phyloP scores from a whole-genome alignment of 345 rosid species.

The Hevea brasiliensis region DNA sequence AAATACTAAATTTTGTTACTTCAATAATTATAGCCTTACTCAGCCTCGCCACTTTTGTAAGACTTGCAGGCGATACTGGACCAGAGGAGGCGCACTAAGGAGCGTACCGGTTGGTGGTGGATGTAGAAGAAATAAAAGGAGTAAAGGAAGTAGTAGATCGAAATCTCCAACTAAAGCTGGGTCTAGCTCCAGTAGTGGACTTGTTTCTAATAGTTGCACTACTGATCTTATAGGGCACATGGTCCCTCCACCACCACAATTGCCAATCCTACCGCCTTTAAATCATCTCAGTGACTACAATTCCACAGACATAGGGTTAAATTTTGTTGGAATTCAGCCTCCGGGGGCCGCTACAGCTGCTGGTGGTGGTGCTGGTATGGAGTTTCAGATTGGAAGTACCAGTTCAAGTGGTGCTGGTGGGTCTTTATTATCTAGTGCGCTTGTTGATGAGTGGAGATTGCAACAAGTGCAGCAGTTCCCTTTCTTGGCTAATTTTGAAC shows the following conservation, averaged over 20 bases:
- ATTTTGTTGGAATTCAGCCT: conserved; percentile 37
- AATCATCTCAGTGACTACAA: conserved; percentile 36
- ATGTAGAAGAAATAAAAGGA: conserved; percentile 54
- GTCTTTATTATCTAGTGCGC: conserved; percentile 32
- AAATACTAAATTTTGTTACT: conserved; percentile 76
- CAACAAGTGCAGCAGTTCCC: conserved; percentile 42
- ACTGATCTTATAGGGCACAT: conserved; percentile 31
- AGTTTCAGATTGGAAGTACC: conserved; percentile 34
- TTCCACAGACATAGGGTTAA: conserved; percentile 32
- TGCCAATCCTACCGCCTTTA: conserved; percentile 45
- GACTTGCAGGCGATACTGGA: conserved; percentile 76
- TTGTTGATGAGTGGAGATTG: conserved; percentile 44
- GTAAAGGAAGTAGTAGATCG: conserved; percentile 56
- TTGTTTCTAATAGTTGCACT: conserved; percentile 33
- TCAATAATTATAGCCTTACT: conserved; percentile 66
- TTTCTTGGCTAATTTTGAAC: conserved; percentile 33
- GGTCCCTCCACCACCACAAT: conserved; percentile 25
- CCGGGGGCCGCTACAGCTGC: conserved; percentile 3
- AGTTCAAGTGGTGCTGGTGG: conserved; percentile 11
- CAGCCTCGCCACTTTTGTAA: conserved; percentile 85
- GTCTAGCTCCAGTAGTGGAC: conserved; percentile 30
- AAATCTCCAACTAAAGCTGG: conserved; percentile 42
- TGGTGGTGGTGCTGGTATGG: conserved; percentile 19
- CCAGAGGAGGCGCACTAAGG: conserved; percentile 69
- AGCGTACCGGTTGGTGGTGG: conserved; percentile 79